Evolutionary conservation across 2,329 filamentous ascomycete genomes (phyloP).

Genomic region (Aspergillus ochraceus): DNA sequence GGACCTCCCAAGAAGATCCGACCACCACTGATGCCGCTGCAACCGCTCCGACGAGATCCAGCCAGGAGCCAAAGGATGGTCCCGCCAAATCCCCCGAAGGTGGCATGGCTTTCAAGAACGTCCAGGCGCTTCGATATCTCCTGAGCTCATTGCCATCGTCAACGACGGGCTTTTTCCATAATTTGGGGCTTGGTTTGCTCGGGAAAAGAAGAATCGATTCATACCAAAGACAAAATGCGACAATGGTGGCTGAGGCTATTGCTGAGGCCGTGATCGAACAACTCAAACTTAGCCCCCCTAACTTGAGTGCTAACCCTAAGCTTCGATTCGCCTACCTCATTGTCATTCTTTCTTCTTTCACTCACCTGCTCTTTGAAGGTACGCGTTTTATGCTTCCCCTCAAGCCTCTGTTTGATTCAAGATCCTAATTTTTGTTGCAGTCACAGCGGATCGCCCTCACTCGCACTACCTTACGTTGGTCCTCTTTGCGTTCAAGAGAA

Average conservation of each 20-base stretch:
- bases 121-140: slow-evolving; percentile 71
- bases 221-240: slow-evolving; percentile 61
- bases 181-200: slow-evolving; percentile 77
- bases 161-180: slow-evolving; percentile 83
- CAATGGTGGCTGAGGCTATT: slow-evolving; percentile 65
- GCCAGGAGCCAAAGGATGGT: slow-evolving; percentile 19
- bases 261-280: slow-evolving; percentile 70
- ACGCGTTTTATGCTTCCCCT: slow-evolving; percentile 23
- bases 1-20: slow-evolving; percentile 27
- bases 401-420: background rate
- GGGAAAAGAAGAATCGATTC: slow-evolving; percentile 71
- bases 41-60: slow-evolving; percentile 16
- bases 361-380: slow-evolving; percentile 76
- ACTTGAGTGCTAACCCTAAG: slow-evolving; percentile 53
- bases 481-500: slow-evolving; percentile 81
- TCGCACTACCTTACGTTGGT: slow-evolving; percentile 66
- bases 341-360: slow-evolving; percentile 73
- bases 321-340: slow-evolving; percentile 77
- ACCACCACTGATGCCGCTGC: slow-evolving; percentile 19
- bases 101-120: slow-evolving; percentile 66
- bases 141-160: slow-evolving; percentile 76
- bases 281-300: slow-evolving; percentile 54
- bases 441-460: slow-evolving; percentile 52
- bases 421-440: slow-evolving; percentile 19
- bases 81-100: slow-evolving; percentile 27